Evolutionary conservation across 164 flowering plant genomes (phyloP).

Genomic region (Tinospora cordifolia): DNA sequence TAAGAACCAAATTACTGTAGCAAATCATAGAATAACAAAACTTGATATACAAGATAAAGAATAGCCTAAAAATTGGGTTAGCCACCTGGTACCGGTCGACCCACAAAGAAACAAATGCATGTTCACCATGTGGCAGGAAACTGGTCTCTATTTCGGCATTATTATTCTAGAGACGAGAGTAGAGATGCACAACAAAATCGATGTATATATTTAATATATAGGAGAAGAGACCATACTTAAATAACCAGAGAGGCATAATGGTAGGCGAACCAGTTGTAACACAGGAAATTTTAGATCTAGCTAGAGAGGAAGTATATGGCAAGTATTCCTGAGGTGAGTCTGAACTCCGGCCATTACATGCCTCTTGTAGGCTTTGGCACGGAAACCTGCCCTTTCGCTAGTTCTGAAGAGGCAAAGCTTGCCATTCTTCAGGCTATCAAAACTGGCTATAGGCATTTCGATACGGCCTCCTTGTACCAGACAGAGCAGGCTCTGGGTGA

Average conservation of each 20-base stretch:
- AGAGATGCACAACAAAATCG: too few species aligned
- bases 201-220: too few species aligned
- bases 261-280: neutral
- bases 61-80: too few species aligned
- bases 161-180: too few species aligned
- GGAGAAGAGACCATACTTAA: neutral
- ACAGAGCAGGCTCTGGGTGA: constrained; percentile 24
- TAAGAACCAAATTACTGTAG: too few species aligned
- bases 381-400: constrained; percentile 9
- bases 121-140: too few species aligned
- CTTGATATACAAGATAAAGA: too few species aligned
- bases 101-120: too few species aligned
- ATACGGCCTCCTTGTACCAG: constrained; percentile 17
- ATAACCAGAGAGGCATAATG: too few species aligned
- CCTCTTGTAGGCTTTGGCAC: constrained; percentile 24
- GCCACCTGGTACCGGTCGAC: too few species aligned
- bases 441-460: constrained; percentile 28
- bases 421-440: constrained; percentile 18
- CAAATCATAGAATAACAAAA: too few species aligned
- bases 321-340: neutral
- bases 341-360: constrained; percentile 8
- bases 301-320: neutral
- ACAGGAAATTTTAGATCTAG: neutral
- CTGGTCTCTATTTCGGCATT: too few species aligned
- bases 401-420: neutral